Conservation (phyloP, 2,329 filamentous ascomycete genomes). For the Zarea fungicola region DNA sequence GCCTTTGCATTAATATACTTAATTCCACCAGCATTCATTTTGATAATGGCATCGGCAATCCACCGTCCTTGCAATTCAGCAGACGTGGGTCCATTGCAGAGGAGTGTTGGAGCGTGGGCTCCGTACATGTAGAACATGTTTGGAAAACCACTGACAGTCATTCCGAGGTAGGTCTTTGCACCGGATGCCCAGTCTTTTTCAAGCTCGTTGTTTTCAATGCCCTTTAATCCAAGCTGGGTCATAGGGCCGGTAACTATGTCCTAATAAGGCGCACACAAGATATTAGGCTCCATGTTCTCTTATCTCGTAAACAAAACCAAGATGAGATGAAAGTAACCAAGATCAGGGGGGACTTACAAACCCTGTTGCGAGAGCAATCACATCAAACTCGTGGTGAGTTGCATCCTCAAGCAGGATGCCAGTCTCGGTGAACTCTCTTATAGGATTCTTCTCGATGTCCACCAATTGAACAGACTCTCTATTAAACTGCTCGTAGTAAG, state of each 20-base stretch:
- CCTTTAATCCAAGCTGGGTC: slow-evolving; percentile 21
- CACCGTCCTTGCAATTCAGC: slow-evolving; percentile 14
- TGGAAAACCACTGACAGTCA: slow-evolving; percentile 16
- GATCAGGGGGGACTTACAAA: slow-evolving; percentile 25
- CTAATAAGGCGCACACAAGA: slow-evolving; percentile 11
- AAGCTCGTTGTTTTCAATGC: slow-evolving; percentile 27
- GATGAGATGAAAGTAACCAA: slow-evolving; percentile 27
- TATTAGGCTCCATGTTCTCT: not conserved
- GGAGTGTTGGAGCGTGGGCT: slow-evolving; percentile 14
- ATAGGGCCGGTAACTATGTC: slow-evolving; percentile 20
- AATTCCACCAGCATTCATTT: not conserved
- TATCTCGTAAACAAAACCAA: slow-evolving; percentile 14
- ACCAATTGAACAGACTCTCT: slow-evolving; percentile 23
- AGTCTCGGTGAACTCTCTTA: slow-evolving; percentile 31
- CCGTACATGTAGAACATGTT: slow-evolving; percentile 20
- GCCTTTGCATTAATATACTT: slow-evolving; percentile 4
- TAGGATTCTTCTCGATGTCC: slow-evolving; percentile 36
- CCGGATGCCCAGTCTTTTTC: slow-evolving; percentile 17
- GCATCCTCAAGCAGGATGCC: slow-evolving; percentile 35
- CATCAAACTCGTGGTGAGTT: slow-evolving; percentile 29
- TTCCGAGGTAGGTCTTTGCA: slow-evolving; percentile 23
- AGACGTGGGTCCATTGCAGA: slow-evolving; percentile 16
- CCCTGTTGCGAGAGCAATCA: slow-evolving; percentile 29
- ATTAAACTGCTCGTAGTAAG: slow-evolving; percentile 44
- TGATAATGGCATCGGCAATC: not conserved